Evolutionary conservation across 768 basidiomycete species (phyloP).

Genomic region (Neoboletus magnificus): DNA sequence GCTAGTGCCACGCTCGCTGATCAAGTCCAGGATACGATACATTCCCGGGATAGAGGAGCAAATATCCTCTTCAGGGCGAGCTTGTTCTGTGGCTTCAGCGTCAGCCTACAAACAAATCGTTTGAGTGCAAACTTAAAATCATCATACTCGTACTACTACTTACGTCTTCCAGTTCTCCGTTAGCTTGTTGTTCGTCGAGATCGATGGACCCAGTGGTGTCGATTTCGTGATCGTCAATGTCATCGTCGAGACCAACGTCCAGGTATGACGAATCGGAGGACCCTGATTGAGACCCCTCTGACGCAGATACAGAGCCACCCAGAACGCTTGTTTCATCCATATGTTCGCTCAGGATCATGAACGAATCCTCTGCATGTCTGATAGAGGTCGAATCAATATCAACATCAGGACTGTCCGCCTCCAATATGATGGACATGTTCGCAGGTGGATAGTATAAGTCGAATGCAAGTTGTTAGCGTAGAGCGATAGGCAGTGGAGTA

Average conservation of each 20-base stretch:
- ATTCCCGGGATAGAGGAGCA: conserved; percentile 39
- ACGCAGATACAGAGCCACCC: neutral
- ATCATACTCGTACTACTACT: neutral
- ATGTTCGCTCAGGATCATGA: conserved; percentile 5
- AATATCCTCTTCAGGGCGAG: conserved; percentile 17
- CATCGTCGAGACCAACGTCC: conserved; percentile 14
- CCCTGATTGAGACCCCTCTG: conserved; percentile 15
- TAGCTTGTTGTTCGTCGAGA: conserved; percentile 8
- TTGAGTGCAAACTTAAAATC: neutral
- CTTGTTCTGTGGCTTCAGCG: conserved; percentile 6
- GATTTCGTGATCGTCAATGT: conserved; percentile 14
- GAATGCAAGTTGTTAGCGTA: neutral
- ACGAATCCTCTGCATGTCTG: conserved; percentile 6
- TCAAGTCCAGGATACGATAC: conserved; percentile 53
- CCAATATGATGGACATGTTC: conserved; percentile 17
- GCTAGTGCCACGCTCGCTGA: conserved; percentile 47
- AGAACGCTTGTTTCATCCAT: neutral
- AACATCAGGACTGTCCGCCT: conserved; percentile 6
- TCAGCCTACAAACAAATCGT: conserved; percentile 14
- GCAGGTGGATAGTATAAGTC: neutral
- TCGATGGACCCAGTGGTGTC: conserved; percentile 11
- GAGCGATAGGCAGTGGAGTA: neutral
- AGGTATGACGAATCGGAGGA: conserved; percentile 21
- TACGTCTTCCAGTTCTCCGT: conserved; percentile 15
- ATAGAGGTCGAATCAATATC: conserved; percentile 8